Evolutionary conservation across 352 stramenopile species (phyloP).

Genomic region (Globisporangium alternatum): DNA sequence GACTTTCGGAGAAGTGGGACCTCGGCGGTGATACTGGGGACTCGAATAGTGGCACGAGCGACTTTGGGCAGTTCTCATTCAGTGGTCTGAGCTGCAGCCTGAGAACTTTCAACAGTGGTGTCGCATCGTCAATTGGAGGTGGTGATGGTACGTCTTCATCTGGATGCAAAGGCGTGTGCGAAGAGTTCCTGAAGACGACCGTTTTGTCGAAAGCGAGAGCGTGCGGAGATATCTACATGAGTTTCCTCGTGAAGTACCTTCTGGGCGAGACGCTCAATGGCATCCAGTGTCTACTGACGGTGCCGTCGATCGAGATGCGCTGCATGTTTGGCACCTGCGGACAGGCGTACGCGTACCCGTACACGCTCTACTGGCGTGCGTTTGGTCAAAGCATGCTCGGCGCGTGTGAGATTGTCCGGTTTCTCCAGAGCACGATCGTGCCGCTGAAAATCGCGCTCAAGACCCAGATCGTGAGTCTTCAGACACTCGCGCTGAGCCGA

Average conservation of each 20-base stretch:
- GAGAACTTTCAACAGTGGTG: slow-evolving; percentile 20
- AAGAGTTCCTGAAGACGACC: slow-evolving; percentile 58
- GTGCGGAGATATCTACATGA: slow-evolving; percentile 70
- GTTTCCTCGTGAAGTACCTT: slow-evolving; percentile 73
- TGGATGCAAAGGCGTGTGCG: slow-evolving; percentile 37
- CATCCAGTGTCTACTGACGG: slow-evolving; percentile 47
- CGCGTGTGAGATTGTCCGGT: slow-evolving; percentile 63
- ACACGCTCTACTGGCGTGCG: slow-evolving; percentile 65
- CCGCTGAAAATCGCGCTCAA: slow-evolving; percentile 51
- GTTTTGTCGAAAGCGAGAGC: slow-evolving; percentile 48
- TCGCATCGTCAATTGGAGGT: neutral
- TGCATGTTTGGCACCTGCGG: slow-evolving; percentile 46
- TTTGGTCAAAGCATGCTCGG: slow-evolving; percentile 72
- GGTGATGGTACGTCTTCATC: slow-evolving; percentile 6
- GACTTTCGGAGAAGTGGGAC: slow-evolving; percentile 75
- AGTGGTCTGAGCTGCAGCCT: slow-evolving; percentile 55
- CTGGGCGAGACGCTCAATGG: slow-evolving; percentile 40
- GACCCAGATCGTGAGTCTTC: slow-evolving; percentile 48
- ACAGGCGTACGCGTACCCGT: slow-evolving; percentile 10
- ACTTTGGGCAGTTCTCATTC: slow-evolving; percentile 45
- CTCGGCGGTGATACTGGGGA: slow-evolving; percentile 32
- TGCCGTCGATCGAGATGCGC: slow-evolving; percentile 46
- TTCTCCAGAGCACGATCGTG: slow-evolving; percentile 46
- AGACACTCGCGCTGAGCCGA: slow-evolving; percentile 47
- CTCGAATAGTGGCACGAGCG: slow-evolving; percentile 12